Evolutionary conservation across 139 green algal species (phyloP).

Genomic region (Edaphochlamys debaryana): DNA sequence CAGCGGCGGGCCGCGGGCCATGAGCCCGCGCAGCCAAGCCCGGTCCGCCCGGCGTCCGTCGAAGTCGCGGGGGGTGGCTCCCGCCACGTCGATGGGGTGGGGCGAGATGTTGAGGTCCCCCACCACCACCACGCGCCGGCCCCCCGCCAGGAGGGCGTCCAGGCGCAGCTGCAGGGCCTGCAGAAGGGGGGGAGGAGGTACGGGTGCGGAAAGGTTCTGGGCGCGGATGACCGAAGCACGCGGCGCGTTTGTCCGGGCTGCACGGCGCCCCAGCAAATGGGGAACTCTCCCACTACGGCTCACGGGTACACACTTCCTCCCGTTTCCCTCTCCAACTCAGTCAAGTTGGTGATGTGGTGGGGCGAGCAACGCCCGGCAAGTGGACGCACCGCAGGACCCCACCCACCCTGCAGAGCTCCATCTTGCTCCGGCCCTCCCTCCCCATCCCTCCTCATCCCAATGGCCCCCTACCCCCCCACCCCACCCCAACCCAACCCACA

Average conservation of each 20-base stretch:
- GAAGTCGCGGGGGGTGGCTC: slow-evolving; percentile 1
- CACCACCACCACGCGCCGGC: slow-evolving; percentile 65
- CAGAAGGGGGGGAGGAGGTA: not conserved
- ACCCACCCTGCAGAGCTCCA: too few relatives aligned
- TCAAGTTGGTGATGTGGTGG: too few relatives aligned
- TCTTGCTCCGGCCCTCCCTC: too few relatives aligned
- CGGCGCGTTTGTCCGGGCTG: too few relatives aligned
- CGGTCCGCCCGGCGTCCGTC: slow-evolving; percentile 35
- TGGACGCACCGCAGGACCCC: too few relatives aligned
- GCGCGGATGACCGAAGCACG: too few relatives aligned
- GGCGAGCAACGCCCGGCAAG: too few relatives aligned
- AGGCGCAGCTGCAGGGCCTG: slow-evolving; percentile 58
- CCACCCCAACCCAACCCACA: not conserved
- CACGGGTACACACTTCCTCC: too few relatives aligned
- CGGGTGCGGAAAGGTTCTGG: not conserved
- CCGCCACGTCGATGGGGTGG: slow-evolving; percentile 48
- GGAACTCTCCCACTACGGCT: too few relatives aligned
- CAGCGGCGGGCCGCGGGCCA: slow-evolving; percentile 14
- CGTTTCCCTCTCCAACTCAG: too few relatives aligned
- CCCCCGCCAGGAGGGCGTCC: slow-evolving; percentile 41
- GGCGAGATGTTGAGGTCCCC: slow-evolving; percentile 86
- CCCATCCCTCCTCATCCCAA: too few relatives aligned
- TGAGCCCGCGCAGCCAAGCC: slow-evolving; percentile 57
- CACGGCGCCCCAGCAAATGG: too few relatives aligned
- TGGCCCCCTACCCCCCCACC: not conserved